These are phyloP conservation scores for Backusella psychrophila DNA, from an alignment of 192 early-diverging fungal species.

Conservation along the genomic window DNA sequence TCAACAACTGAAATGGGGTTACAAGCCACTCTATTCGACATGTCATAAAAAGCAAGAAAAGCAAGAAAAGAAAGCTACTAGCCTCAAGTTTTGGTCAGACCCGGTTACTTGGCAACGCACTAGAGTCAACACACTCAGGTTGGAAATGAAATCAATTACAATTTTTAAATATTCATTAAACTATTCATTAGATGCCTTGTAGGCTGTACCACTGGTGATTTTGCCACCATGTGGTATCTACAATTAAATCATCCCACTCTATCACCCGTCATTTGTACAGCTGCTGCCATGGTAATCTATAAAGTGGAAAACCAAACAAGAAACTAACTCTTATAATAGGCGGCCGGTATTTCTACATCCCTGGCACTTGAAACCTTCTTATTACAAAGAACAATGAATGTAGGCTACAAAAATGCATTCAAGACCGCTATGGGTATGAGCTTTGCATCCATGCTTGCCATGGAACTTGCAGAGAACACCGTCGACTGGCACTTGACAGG, in stretches of 20 bases:
- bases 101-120: constrained; percentile 41
- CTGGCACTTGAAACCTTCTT: constrained; percentile 49
- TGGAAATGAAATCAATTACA: background rate
- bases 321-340: constrained; percentile 4
- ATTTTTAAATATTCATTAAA: background rate
- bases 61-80: background rate
- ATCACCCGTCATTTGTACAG: constrained; percentile 41
- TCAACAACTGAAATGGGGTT: background rate
- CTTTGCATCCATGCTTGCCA: constrained; percentile 52
- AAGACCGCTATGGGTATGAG: constrained; percentile 59
- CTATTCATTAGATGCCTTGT: constrained; percentile 39
- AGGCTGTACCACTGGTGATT: constrained; percentile 52
- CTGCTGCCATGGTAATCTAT: constrained; percentile 36
- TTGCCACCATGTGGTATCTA: constrained; percentile 52
- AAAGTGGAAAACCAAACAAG: too few relatives aligned
- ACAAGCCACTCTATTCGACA: background rate
- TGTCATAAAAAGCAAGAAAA: background rate
- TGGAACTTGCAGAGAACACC: constrained; percentile 52
- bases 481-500: constrained; percentile 55
- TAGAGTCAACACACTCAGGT: constrained; percentile 42
- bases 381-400: constrained; percentile 34
- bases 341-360: constrained; percentile 46
- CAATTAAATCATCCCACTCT: constrained; percentile 42
- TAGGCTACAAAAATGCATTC: constrained; percentile 34
- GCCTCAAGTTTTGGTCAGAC: constrained; percentile 40